Conservation (phyloP, 441 rosid genomes). For the Croton laevigatus region DNA sequence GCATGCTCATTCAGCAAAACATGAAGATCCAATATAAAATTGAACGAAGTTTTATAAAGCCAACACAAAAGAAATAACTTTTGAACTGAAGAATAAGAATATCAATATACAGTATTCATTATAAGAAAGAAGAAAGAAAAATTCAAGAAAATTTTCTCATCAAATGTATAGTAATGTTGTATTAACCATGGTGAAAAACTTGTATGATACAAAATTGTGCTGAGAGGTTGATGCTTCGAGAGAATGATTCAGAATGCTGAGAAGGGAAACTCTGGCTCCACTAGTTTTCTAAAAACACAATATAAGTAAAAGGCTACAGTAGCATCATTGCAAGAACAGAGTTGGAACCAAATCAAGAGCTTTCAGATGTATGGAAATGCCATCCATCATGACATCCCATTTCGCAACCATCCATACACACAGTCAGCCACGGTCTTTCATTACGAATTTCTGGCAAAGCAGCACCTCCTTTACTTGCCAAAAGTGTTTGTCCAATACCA, state of each 20-base stretch:
- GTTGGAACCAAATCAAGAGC: neutral
- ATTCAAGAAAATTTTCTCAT: too few species aligned
- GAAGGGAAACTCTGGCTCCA: constrained; percentile 32
- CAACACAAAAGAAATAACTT: too few species aligned
- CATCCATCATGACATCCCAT: constrained; percentile 68
- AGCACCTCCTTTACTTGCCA: constrained; percentile 30
- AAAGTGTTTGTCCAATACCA: constrained; percentile 47
- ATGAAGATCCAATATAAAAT: too few species aligned
- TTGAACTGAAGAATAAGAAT: too few species aligned
- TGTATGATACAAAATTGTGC: too few species aligned
- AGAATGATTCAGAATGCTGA: constrained; percentile 31
- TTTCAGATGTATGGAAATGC: constrained; percentile 40
- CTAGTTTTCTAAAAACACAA: constrained; percentile 23
- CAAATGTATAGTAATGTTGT: too few species aligned
- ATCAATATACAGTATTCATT: too few species aligned
- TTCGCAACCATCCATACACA: constrained; percentile 64
- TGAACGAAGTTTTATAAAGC: too few species aligned
- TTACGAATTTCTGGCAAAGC: constrained; percentile 19
- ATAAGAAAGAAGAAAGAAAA: too few species aligned
- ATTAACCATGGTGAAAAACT: neutral
- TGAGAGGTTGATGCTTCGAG: neutral
- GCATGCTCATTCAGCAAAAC: too few species aligned
- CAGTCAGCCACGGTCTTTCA: constrained; percentile 57
- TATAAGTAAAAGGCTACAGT: constrained; percentile 4
- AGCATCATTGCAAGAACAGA: neutral